Percentiles rank a stretch among this genome's conserved stretches.
phyloP scores from a whole-genome alignment of 345 rosid species.

The Salix purpurea region DNA sequence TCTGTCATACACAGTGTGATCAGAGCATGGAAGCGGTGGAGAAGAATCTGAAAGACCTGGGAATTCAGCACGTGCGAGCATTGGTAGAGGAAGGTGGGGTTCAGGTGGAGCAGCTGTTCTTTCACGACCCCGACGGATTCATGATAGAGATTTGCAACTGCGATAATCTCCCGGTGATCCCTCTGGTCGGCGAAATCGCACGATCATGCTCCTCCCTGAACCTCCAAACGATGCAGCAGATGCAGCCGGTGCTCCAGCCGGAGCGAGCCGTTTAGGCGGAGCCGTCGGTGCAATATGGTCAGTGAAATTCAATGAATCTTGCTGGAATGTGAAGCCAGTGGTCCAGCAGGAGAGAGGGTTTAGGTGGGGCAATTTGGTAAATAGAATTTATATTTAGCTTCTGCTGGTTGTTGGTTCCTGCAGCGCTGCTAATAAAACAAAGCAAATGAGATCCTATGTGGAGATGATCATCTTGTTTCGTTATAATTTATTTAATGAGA shows the following conservation, averaged over 20 bases:
- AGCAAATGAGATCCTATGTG: background rate
- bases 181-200: conserved; percentile 19
- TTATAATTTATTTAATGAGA: background rate
- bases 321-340: too few relatives aligned
- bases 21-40: conserved; percentile 37
- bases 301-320: too few relatives aligned
- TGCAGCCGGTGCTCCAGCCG: conserved; percentile 1
- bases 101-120: conserved; percentile 39
- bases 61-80: conserved; percentile 24
- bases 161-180: conserved; percentile 37
- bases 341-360: too few relatives aligned
- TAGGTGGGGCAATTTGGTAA: too few relatives aligned
- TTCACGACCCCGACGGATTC: conserved; percentile 46
- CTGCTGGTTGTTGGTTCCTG: background rate
- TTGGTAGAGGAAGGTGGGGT: conserved; percentile 38
- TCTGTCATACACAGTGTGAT: conserved; percentile 14
- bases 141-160: conserved; percentile 47
- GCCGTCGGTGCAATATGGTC: background rate
- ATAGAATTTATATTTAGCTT: background rate
- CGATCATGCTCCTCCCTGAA: conserved; percentile 16
- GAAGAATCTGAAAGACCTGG: conserved; percentile 33
- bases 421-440: background rate
- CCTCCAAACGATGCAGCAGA: conserved; percentile 1
- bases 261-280: background rate
- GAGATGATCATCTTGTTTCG: background rate